Evolutionary conservation across 352 stramenopile species (phyloP).

Genomic region (Phytophthora capsici): DNA sequence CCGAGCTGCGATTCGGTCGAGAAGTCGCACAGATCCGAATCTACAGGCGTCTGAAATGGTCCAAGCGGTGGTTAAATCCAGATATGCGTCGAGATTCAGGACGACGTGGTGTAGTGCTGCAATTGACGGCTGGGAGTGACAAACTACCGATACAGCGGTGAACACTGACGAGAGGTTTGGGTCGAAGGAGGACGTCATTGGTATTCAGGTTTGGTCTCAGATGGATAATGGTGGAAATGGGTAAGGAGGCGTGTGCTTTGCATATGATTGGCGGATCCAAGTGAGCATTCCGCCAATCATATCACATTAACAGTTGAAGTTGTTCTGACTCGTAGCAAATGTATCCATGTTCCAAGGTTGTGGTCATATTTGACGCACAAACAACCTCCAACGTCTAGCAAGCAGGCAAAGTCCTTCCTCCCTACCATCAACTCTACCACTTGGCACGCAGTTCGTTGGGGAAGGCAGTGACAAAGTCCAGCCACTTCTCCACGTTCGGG

Average conservation of each 20-base stretch:
- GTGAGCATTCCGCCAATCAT: constrained; percentile 4
- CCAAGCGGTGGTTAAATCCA: constrained; percentile 18
- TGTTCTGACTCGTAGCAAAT: constrained; percentile 7
- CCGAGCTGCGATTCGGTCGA: constrained; percentile 23
- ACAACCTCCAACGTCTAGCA: constrained; percentile 19
- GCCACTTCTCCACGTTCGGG: constrained; percentile 80
- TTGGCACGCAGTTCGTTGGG: constrained; percentile 77
- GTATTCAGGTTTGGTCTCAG: neutral
- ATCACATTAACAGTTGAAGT: neutral
- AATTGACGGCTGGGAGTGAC: constrained; percentile 11
- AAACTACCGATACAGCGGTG: constrained; percentile 27
- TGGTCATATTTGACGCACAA: constrained; percentile 11
- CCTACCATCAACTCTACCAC: constrained; percentile 54
- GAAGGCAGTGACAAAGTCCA: constrained; percentile 76
- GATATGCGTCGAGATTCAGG: constrained; percentile 11
- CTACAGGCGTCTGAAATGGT: constrained; percentile 17
- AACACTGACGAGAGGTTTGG: constrained; percentile 1
- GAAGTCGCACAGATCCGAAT: constrained; percentile 32
- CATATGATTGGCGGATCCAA: neutral
- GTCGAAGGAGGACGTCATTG: constrained; percentile 6
- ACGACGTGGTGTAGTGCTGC: constrained; percentile 22
- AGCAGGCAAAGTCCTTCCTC: neutral
- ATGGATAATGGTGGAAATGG: neutral
- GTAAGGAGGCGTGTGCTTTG: neutral
- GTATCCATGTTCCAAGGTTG: constrained; percentile 27